Conservation (phyloP, 2,329 filamentous ascomycete genomes). For the Kalmusia sp. region DNA sequence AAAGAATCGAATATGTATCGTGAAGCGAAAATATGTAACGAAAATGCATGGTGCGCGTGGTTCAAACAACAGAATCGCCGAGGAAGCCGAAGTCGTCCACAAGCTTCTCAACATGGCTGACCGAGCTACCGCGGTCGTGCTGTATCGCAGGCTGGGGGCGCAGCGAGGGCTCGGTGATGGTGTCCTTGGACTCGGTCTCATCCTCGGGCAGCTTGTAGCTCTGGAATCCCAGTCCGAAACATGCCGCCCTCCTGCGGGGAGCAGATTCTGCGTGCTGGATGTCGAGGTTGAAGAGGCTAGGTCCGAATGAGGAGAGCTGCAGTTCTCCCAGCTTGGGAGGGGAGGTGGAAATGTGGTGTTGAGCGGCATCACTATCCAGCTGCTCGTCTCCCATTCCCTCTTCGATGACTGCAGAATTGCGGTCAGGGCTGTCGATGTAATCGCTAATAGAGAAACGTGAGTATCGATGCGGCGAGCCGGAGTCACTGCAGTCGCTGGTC, state of each 20-base stretch:
- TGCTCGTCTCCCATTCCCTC: slow-evolving; percentile 12
- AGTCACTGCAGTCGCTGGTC: slow-evolving; percentile 38
- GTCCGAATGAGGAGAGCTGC: slow-evolving; percentile 36
- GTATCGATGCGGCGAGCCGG: slow-evolving; percentile 27
- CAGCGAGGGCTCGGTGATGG: slow-evolving; percentile 27
- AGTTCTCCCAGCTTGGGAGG: slow-evolving; percentile 33
- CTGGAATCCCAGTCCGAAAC: slow-evolving; percentile 42
- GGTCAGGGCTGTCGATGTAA: slow-evolving; percentile 6
- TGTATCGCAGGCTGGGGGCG: slow-evolving; percentile 16
- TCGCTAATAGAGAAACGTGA: slow-evolving; percentile 27
- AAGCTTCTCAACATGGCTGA: slow-evolving; percentile 32
- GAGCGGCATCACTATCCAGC: neutral
- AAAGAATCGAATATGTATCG: slow-evolving; percentile 9
- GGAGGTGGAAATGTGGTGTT: slow-evolving; percentile 19
- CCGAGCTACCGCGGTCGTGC: slow-evolving; percentile 27
- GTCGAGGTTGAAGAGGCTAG: slow-evolving; percentile 36
- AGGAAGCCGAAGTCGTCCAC: slow-evolving; percentile 45
- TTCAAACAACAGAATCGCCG: slow-evolving; percentile 37
- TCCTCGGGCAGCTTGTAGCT: slow-evolving; percentile 42
- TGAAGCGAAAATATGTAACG: neutral
- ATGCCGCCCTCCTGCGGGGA: slow-evolving; percentile 37
- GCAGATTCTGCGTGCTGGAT: slow-evolving; percentile 29
- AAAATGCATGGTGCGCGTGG: too few species aligned
- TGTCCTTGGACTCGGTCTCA: slow-evolving; percentile 32
- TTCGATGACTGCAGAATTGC: slow-evolving; percentile 3